phyloP scores from a whole-genome alignment of 495 filamentous ascomycete genomes.

The Penicillium argentinense region DNA sequence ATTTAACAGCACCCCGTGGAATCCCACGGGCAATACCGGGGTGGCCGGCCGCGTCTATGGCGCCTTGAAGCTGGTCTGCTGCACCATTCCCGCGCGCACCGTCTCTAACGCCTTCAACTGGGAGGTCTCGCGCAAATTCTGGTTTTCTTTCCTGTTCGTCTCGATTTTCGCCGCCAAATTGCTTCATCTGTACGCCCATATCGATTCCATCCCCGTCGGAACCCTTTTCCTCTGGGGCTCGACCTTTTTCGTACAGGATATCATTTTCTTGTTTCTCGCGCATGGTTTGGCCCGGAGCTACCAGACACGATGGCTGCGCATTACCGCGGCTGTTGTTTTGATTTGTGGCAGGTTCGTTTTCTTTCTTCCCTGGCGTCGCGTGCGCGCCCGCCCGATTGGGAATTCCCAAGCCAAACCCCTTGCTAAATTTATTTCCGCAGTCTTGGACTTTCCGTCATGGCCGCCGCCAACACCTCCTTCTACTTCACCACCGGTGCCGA shows the following conservation, averaged over 20 bases:
- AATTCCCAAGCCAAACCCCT: neutral
- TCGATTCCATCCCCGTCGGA: slow-evolving; percentile 15
- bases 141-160: slow-evolving; percentile 21
- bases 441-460: slow-evolving; percentile 36
- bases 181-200: slow-evolving; percentile 29
- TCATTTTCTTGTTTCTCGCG: slow-evolving; percentile 15
- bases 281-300: slow-evolving; percentile 15
- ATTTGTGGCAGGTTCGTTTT: slow-evolving; percentile 13
- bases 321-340: slow-evolving; percentile 8
- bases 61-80: slow-evolving; percentile 13
- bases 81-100: slow-evolving; percentile 15
- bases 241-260: slow-evolving; percentile 31
- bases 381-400: neutral
- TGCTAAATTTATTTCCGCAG: slow-evolving; percentile 12
- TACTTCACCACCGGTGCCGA: slow-evolving; percentile 38
- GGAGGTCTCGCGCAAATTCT: slow-evolving; percentile 18
- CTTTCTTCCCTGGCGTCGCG: neutral
- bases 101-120: slow-evolving; percentile 5
- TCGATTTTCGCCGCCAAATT: slow-evolving; percentile 25
- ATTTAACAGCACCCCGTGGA: slow-evolving; percentile 1
- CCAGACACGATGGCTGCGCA: slow-evolving; percentile 5
- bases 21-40: slow-evolving; percentile 1
- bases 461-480: slow-evolving; percentile 38
- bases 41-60: slow-evolving; percentile 2
- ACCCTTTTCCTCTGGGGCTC: slow-evolving; percentile 25